Percentiles rank a stretch among this genome's conserved stretches.
These are phyloP conservation scores for Phytophthora citricola DNA, from an alignment of 352 stramenopile genomes.

Conservation along the genomic window DNA sequence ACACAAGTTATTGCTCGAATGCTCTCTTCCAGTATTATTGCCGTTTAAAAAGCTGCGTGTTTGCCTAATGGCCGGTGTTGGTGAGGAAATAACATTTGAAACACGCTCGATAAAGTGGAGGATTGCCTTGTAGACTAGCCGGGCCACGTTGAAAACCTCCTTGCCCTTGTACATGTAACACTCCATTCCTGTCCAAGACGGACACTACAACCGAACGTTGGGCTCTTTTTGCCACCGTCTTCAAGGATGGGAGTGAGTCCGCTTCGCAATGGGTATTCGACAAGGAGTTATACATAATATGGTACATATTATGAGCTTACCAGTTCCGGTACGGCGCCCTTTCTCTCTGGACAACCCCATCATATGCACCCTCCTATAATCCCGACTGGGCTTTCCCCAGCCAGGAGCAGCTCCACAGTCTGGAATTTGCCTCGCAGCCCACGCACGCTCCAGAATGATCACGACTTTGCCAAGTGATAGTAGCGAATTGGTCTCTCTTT, in stretches of 20 bases:
- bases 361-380: conserved; percentile 25
- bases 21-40: too few species aligned
- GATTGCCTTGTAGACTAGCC: conserved; percentile 13
- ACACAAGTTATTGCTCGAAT: too few species aligned
- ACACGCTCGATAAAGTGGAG: conserved; percentile 7
- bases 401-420: conserved; percentile 9
- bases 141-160: conserved; percentile 8
- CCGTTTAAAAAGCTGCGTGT: conserved; percentile 5
- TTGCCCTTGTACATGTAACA: too few species aligned
- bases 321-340: background rate
- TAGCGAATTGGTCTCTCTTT: conserved; percentile 23
- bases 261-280: background rate
- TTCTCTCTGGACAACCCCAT: conserved; percentile 15
- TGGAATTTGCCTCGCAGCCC: conserved; percentile 24
- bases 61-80: background rate
- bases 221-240: conserved; percentile 37
- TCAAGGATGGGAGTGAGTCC: conserved; percentile 34
- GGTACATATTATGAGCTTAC: too few species aligned
- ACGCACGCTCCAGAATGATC: conserved; percentile 9
- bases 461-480: conserved; percentile 23
- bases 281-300: too few species aligned
- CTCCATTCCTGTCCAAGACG: conserved; percentile 18
- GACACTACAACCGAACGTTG: conserved; percentile 21
- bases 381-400: conserved; percentile 8
- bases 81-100: background rate